These are phyloP conservation scores for Fusarium pseudocircinatum DNA, from an alignment of 2,329 filamentous ascomycete species.

Conservation along the genomic window DNA sequence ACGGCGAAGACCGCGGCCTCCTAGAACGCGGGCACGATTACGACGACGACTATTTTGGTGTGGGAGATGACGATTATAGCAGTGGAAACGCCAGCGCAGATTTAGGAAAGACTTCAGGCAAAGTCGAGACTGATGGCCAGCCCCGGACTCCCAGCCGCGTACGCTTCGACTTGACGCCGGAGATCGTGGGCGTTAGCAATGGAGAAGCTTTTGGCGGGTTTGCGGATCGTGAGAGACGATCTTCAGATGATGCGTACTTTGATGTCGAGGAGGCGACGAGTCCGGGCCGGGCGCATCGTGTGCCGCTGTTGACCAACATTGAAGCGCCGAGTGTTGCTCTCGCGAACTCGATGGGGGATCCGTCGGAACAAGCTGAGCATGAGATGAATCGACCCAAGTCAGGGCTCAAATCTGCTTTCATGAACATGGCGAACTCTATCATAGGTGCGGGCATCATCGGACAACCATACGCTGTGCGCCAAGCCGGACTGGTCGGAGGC, in stretches of 20 bases:
- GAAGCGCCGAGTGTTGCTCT: constrained; percentile 81
- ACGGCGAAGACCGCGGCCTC: constrained; percentile 49
- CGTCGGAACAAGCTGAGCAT: constrained; percentile 58
- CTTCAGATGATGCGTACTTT: constrained; percentile 57
- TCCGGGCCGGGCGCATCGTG: constrained; percentile 61
- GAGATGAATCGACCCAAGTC: constrained; percentile 79
- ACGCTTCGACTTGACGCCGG: constrained; percentile 72
- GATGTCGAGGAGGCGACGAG: constrained; percentile 56
- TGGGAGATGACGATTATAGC: constrained; percentile 31
- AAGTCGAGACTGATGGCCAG: constrained; percentile 30
- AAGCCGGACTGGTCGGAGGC: constrained; percentile 87
- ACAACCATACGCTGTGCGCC: constrained; percentile 94
- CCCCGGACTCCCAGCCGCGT: constrained; percentile 72
- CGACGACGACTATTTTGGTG: constrained; percentile 42
- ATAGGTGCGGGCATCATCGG: constrained; percentile 82
- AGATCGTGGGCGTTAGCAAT: constrained; percentile 50
- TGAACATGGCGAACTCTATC: constrained; percentile 99
- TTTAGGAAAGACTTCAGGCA: constrained; percentile 28
- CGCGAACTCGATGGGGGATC: constrained; percentile 61
- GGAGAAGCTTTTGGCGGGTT: constrained; percentile 23
- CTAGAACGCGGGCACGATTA: constrained; percentile 37
- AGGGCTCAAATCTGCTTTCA: constrained; percentile 86
- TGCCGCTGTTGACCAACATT: constrained; percentile 82
- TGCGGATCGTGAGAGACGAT: constrained; percentile 24
- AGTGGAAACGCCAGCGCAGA: constrained; percentile 24